Conservation (phyloP, 192 early-diverging fungal genomes). For the Entomortierella beljakovae region DNA sequence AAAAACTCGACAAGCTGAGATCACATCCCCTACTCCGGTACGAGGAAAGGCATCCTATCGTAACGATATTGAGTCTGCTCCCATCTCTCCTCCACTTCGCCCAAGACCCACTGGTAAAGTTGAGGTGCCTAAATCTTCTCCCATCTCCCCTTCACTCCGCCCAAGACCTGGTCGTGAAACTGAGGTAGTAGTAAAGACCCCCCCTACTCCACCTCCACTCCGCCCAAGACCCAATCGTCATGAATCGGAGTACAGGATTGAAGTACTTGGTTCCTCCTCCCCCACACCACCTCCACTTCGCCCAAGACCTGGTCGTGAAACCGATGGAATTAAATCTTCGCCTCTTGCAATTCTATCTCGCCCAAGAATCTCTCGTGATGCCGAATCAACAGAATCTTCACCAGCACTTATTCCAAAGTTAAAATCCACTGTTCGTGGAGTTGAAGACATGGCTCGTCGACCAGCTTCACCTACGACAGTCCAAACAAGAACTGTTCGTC, state of each 20-base stretch:
- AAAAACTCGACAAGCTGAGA: too few species aligned
- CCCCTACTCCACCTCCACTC: neutral
- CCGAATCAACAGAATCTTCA: neutral
- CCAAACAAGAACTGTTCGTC: neutral
- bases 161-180: neutral
- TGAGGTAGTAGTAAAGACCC: neutral
- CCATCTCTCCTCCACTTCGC: neutral
- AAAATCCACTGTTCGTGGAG: neutral
- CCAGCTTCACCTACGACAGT: neutral
- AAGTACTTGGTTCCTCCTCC: neutral
- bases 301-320: neutral
- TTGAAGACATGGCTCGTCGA: neutral
- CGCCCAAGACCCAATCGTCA: neutral
- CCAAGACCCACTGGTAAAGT: neutral
- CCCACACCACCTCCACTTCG: neutral
- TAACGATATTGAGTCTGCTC: neutral
- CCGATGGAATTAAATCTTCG: neutral
- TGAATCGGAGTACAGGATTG: neutral
- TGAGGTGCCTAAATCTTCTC: neutral
- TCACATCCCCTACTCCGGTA: neutral
- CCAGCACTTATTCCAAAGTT: neutral
- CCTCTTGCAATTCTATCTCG: neutral
- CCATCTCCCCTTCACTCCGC: neutral
- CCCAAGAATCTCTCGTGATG: neutral
- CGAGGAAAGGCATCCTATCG: neutral